Evolutionary conservation across 768 basidiomycete genomes (phyloP).

Genomic region (Dioszegia hungarica): DNA sequence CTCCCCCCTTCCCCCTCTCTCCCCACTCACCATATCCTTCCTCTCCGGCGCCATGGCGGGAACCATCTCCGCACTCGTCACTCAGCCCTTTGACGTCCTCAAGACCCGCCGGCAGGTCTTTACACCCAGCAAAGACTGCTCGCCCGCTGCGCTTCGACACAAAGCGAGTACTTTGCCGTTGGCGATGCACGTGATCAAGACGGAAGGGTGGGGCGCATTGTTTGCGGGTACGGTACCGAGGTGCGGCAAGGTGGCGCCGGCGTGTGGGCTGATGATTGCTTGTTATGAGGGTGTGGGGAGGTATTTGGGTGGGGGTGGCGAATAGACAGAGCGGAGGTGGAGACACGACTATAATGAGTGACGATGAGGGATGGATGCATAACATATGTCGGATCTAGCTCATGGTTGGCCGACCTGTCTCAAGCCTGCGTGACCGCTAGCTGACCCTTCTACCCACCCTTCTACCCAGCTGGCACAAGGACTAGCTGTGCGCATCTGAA

Average conservation of each 20-base stretch:
- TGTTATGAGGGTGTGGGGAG: conserved; percentile 70
- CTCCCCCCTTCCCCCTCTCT: conserved; percentile 31
- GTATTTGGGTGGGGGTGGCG: conserved; percentile 26
- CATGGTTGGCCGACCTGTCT: no score
- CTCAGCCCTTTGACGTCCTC: conserved; percentile 92
- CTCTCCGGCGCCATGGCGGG: conserved; percentile 86
- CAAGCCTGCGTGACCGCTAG: no score
- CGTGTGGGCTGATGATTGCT: conserved; percentile 97
- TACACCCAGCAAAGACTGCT: conserved; percentile 38
- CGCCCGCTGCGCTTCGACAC: conserved; percentile 29
- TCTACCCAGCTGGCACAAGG: no score
- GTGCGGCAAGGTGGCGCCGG: conserved; percentile 91
- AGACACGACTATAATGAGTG: neutral
- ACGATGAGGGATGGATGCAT: neutral
- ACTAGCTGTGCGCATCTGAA: no score
- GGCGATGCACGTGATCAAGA: conserved; percentile 63
- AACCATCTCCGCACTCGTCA: conserved; percentile 73
- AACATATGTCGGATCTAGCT: neutral
- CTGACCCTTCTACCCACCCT: no score
- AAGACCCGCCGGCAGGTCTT: conserved; percentile 87
- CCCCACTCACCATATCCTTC: conserved; percentile 68
- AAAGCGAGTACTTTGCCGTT: conserved; percentile 60
- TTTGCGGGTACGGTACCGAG: conserved; percentile 83
- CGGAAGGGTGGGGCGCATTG: conserved; percentile 71
- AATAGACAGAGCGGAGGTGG: neutral